Evolutionary conservation across 129 eudicot species (phyloP).

Genomic region (Rutidosis leptorrhynchoides): DNA sequence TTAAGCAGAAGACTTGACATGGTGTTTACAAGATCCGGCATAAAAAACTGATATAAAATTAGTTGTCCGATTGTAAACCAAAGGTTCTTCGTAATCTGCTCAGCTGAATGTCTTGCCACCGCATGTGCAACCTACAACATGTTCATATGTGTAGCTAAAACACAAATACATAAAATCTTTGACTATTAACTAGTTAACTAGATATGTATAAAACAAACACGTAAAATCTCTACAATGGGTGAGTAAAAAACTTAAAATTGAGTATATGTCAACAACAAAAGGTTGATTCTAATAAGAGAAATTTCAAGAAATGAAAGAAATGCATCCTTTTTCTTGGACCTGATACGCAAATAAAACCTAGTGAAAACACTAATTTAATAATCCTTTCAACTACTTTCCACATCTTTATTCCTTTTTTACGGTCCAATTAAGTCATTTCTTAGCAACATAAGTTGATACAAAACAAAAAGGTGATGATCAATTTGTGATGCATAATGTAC

Average conservation of each 20-base stretch:
- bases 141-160: constrained; percentile 8
- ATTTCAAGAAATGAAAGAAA: not conserved
- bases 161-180: constrained; percentile 9
- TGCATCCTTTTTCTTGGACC: not conserved
- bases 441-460: not conserved
- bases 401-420: not conserved
- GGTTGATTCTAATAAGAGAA: not conserved
- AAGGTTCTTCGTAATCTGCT: constrained; percentile 75
- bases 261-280: not conserved
- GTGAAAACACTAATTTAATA: not conserved
- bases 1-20: constrained; percentile 74
- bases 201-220: too few species aligned
- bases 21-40: constrained; percentile 76
- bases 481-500: not conserved
- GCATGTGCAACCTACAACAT: constrained; percentile 83
- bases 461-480: not conserved
- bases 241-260: constrained; percentile 26
- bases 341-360: not conserved
- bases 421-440: not conserved
- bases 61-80: constrained; percentile 70
- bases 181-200: not conserved
- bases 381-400: not conserved
- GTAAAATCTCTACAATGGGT: constrained; percentile 8
- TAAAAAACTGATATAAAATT: constrained; percentile 63
- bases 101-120: constrained; percentile 90